phyloP scores from a whole-genome alignment of 2,329 filamentous ascomycete genomes.

The Arthrobotrys megalospora region DNA sequence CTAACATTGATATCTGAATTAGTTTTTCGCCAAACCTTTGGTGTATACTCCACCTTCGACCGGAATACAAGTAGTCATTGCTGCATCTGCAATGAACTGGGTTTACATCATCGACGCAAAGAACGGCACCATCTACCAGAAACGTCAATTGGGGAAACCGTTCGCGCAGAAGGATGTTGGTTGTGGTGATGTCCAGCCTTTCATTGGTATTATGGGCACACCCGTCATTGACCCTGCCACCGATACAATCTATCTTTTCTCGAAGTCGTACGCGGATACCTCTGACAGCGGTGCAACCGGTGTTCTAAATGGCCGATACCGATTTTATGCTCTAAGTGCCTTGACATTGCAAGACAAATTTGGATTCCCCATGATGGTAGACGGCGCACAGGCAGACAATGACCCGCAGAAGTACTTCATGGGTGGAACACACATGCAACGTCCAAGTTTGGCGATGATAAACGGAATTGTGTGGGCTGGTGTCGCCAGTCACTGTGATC shows the following conservation, averaged over 20 bases:
- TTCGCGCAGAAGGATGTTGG: slow-evolving; percentile 71
- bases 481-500: slow-evolving; percentile 73
- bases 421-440: slow-evolving; percentile 72
- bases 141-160: slow-evolving; percentile 69
- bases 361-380: slow-evolving; percentile 71
- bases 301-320: slow-evolving; percentile 64
- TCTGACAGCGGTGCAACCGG: slow-evolving; percentile 63
- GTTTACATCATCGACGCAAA: slow-evolving; percentile 68
- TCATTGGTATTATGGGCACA: slow-evolving; percentile 53
- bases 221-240: slow-evolving; percentile 69
- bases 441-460: slow-evolving; percentile 70
- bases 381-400: slow-evolving; percentile 70
- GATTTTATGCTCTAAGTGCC: slow-evolving; percentile 66
- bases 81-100: slow-evolving; percentile 64
- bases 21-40: slow-evolving; percentile 71
- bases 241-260: slow-evolving; percentile 69
- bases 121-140: slow-evolving; percentile 67
- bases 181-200: slow-evolving; percentile 65
- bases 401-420: slow-evolving; percentile 70
- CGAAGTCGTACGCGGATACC: slow-evolving; percentile 68
- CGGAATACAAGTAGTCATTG: slow-evolving; percentile 67
- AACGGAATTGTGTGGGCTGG: slow-evolving; percentile 71
- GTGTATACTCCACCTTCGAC: slow-evolving; percentile 68
- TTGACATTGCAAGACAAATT: slow-evolving; percentile 66
- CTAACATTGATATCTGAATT: slow-evolving; percentile 25